These are phyloP conservation scores for Neurospora discreta DNA, from an alignment of 495 filamentous ascomycete species.

Conservation along the genomic window DNA sequence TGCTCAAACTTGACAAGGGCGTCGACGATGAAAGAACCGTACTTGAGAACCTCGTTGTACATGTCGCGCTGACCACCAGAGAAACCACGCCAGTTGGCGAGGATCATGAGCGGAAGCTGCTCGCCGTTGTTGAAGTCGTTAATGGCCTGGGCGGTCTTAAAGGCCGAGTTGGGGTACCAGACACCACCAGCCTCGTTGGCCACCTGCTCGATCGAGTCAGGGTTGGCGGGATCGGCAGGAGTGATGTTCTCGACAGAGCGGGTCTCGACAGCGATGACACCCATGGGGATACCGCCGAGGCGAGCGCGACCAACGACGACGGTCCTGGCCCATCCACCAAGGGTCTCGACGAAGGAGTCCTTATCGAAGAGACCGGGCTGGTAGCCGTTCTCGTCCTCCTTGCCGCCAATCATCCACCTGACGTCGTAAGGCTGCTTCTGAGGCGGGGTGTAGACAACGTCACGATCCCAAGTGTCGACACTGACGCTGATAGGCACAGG, in stretches of 20 bases:
- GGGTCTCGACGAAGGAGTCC: slow-evolving; percentile 91
- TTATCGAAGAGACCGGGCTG: slow-evolving; percentile 88
- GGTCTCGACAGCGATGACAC: slow-evolving; percentile 96
- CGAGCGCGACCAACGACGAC: slow-evolving; percentile 95
- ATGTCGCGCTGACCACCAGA: slow-evolving; percentile 98
- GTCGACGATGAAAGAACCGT: slow-evolving; percentile 97
- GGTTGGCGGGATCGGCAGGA: slow-evolving; percentile 96
- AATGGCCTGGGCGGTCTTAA: slow-evolving; percentile 98
- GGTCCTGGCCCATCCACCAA: slow-evolving; percentile 92
- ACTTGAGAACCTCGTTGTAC: slow-evolving; percentile 99
- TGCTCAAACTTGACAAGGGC: slow-evolving; percentile 97
- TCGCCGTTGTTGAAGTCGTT: slow-evolving; percentile 98
- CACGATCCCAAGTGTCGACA: slow-evolving; percentile 87
- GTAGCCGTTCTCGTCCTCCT: slow-evolving; percentile 69
- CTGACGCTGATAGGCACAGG: slow-evolving; percentile 79
- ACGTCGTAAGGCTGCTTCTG: slow-evolving; percentile 87
- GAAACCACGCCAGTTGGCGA: slow-evolving; percentile 99
- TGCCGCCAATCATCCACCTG: slow-evolving; percentile 83
- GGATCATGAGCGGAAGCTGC: slow-evolving; percentile 95
- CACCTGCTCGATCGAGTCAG: slow-evolving; percentile 93
- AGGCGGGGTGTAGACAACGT: slow-evolving; percentile 74
- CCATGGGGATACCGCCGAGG: slow-evolving; percentile 94
- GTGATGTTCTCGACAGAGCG: slow-evolving; percentile 93
- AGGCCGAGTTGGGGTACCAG: slow-evolving; percentile 98
- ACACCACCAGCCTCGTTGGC: slow-evolving; percentile 91